These are phyloP conservation scores for Plenodomus tracheiphilus DNA, from an alignment of 2,329 filamentous ascomycete species.

Conservation along the genomic window DNA sequence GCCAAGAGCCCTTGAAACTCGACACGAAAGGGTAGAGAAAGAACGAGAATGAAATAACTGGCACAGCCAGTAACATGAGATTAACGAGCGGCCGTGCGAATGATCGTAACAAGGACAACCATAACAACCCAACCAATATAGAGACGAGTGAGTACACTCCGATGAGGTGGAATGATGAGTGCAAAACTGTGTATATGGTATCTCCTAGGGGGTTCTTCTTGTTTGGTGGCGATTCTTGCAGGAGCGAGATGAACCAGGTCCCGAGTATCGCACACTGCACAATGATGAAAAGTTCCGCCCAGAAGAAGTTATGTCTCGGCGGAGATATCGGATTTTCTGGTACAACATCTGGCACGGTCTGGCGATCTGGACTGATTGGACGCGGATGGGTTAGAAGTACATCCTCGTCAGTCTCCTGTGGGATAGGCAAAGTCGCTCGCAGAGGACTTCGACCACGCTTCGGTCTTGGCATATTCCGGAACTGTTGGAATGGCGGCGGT, in stretches of 20 bases:
- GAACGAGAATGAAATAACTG: constrained; percentile 83
- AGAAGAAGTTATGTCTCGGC: constrained; percentile 80
- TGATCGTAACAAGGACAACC: constrained; percentile 84
- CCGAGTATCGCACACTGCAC: constrained; percentile 81
- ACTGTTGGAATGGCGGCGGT: constrained; percentile 61
- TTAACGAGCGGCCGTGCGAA: constrained; percentile 85
- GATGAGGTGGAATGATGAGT: constrained; percentile 84
- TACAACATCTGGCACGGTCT: constrained; percentile 61
- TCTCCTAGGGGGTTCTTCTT: constrained; percentile 78
- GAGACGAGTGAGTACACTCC: constrained; percentile 91
- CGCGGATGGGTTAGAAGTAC: constrained; percentile 50
- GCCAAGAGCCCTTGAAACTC: constrained; percentile 77
- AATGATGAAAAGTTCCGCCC: constrained; percentile 87
- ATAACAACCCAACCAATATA: constrained; percentile 82
- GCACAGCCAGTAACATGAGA: constrained; percentile 80
- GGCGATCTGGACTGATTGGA: constrained; percentile 52
- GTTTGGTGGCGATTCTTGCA: constrained; percentile 77
- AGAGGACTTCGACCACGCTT: constrained; percentile 49
- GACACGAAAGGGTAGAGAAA: constrained; percentile 88
- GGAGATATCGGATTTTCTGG: constrained; percentile 50
- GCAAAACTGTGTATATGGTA: constrained; percentile 88
- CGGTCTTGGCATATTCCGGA: constrained; percentile 51
- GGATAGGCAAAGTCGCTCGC: constrained; percentile 44
- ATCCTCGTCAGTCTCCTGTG: constrained; percentile 57
- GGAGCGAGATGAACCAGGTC: constrained; percentile 84